Evolutionary conservation across 2,329 filamentous ascomycete species (phyloP).

Genomic region (Trichoderma oligosporum): DNA sequence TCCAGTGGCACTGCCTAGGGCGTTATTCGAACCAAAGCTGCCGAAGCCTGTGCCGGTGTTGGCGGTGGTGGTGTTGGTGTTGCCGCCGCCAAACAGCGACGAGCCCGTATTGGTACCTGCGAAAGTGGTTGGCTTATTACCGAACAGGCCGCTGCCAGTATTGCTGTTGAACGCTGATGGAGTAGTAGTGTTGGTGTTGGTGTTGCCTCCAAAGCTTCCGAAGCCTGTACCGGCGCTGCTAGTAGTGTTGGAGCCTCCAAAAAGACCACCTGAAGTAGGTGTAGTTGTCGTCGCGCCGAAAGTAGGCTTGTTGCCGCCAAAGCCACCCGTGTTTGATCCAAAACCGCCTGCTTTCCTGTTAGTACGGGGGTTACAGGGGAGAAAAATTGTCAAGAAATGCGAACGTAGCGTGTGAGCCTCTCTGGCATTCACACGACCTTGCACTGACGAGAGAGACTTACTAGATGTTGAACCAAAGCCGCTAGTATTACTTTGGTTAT

Average conservation of each 20-base stretch:
- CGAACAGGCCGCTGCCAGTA: conserved; percentile 49
- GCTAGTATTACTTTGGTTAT: conserved; percentile 30
- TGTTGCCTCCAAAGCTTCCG: conserved; percentile 40
- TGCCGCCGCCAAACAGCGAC: conserved; percentile 47
- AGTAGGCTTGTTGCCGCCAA: conserved; percentile 47
- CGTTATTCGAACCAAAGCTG: conserved; percentile 43
- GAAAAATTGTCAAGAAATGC: neutral
- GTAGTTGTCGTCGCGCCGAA: conserved; percentile 46
- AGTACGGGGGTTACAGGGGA: neutral
- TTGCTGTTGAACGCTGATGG: conserved; percentile 38
- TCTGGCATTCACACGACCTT: conserved; percentile 17
- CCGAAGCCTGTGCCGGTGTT: conserved; percentile 35
- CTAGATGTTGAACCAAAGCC: conserved; percentile 37
- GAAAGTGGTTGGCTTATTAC: conserved; percentile 47
- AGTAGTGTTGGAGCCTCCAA: conserved; percentile 42
- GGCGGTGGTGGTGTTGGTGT: conserved; percentile 27
- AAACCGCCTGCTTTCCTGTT: conserved; percentile 34
- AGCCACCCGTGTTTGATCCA: conserved; percentile 37
- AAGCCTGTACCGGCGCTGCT: conserved; percentile 36
- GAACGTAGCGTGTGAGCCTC: conserved; percentile 20
- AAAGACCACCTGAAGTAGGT: conserved; percentile 42
- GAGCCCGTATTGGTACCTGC: conserved; percentile 41
- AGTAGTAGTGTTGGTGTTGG: conserved; percentile 30
- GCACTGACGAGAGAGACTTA: conserved; percentile 25
- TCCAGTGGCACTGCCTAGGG: conserved; percentile 49